These are phyloP conservation scores for Tolypocladium nubicola DNA, from an alignment of 2,329 filamentous ascomycete species.

Conservation along the genomic window DNA sequence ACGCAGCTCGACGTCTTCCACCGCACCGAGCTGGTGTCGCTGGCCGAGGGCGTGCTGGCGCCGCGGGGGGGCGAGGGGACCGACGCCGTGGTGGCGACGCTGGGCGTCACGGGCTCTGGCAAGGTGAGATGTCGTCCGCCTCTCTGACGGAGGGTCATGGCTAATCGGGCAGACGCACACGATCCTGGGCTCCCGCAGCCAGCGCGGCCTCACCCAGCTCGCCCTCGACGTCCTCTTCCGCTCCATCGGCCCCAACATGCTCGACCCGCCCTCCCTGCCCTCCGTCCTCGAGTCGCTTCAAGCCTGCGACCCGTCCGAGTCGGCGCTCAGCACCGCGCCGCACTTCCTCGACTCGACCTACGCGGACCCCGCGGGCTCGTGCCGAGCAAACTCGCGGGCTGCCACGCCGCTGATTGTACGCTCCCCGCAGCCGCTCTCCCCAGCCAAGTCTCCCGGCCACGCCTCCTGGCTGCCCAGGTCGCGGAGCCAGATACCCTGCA, in stretches of 20 bases:
- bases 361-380: slow-evolving; percentile 48
- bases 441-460: slow-evolving; percentile 6
- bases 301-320: slow-evolving; percentile 71
- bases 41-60: slow-evolving; percentile 75
- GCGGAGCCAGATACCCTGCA: slow-evolving; percentile 9
- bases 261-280: slow-evolving; percentile 47
- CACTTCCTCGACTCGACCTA: slow-evolving; percentile 73
- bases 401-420: slow-evolving; percentile 61
- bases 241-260: slow-evolving; percentile 63
- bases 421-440: slow-evolving; percentile 21
- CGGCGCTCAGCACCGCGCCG: slow-evolving; percentile 61
- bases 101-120: slow-evolving; percentile 91
- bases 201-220: slow-evolving; percentile 86
- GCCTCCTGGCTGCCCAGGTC: slow-evolving; percentile 12
- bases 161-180: slow-evolving; percentile 65
- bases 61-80: slow-evolving; percentile 64
- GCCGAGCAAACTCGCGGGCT: slow-evolving; percentile 52
- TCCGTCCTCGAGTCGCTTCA: slow-evolving; percentile 63
- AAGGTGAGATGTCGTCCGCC: slow-evolving; percentile 50
- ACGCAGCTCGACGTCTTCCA: slow-evolving; percentile 81
- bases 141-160: background rate
- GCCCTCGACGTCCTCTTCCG: slow-evolving; percentile 83
- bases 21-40: slow-evolving; percentile 59
- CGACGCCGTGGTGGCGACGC: slow-evolving; percentile 80
- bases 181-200: slow-evolving; percentile 76